Evolutionary conservation across 352 stramenopile species (phyloP).

Genomic region (Peronospora belbahrii): DNA sequence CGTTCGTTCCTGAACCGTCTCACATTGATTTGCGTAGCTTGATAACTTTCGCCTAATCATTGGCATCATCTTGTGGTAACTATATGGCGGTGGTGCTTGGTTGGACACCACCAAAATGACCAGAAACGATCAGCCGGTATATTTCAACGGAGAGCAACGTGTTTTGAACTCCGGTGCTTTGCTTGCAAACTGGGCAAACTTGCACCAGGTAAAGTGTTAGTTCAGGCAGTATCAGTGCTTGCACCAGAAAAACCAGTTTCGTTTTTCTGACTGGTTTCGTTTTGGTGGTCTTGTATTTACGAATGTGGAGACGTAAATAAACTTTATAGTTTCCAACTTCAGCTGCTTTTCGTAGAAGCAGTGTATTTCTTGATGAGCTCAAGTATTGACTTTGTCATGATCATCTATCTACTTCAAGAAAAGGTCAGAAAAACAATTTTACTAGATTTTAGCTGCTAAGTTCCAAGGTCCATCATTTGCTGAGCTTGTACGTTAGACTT

Average conservation of each 20-base stretch:
- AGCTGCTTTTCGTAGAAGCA: constrained; percentile 51
- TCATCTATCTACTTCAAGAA: constrained; percentile 12
- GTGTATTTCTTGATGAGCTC: constrained; percentile 40
- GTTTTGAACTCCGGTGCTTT: constrained; percentile 29
- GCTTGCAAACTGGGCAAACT: constrained; percentile 37
- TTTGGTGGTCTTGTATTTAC: constrained; percentile 60
- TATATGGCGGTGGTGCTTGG: constrained; percentile 28
- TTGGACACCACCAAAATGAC: too few relatives aligned
- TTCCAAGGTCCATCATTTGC: constrained; percentile 29
- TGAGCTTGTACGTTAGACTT: constrained; percentile 38
- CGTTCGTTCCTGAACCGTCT: constrained; percentile 42
- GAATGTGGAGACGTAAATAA: constrained; percentile 42
- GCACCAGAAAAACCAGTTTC: constrained; percentile 40
- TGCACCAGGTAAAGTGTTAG: constrained; percentile 51
- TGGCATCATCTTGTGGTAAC: constrained; percentile 68
- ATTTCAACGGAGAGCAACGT: constrained; percentile 54
- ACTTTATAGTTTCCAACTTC: constrained; percentile 38
- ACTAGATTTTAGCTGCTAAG: constrained; percentile 2
- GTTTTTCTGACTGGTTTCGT: constrained; percentile 62
- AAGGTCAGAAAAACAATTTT: constrained; percentile 1
- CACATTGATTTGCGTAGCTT: constrained; percentile 38
- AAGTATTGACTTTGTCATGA: constrained; percentile 46
- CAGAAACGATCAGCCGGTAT: constrained; percentile 37
- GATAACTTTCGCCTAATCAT: constrained; percentile 41
- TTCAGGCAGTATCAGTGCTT: constrained; percentile 53